Conservation (phyloP, 306 rosid species). For the Lathyrus oleraceus region DNA sequence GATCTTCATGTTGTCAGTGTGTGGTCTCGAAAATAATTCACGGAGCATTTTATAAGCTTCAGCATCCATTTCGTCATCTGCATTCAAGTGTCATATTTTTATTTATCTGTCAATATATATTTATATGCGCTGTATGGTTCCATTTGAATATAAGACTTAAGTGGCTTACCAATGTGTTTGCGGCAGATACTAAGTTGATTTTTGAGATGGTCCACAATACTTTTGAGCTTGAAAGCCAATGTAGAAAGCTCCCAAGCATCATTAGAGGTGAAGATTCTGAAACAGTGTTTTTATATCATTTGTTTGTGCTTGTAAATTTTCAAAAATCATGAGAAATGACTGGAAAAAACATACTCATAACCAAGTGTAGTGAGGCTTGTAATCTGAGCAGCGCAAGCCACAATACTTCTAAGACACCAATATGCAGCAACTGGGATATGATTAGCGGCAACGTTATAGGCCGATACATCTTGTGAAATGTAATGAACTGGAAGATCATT, state of each 20-base stretch:
- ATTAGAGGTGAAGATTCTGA: slow-evolving; percentile 53
- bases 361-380: slow-evolving; percentile 51
- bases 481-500: slow-evolving; percentile 42
- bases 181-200: slow-evolving; percentile 45
- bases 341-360: slow-evolving; percentile 45
- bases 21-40: slow-evolving; percentile 42
- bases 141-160: background rate
- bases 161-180: slow-evolving; percentile 46
- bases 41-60: slow-evolving; percentile 51
- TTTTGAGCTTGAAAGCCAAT: slow-evolving; percentile 61
- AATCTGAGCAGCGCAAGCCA: slow-evolving; percentile 52
- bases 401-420: slow-evolving; percentile 46
- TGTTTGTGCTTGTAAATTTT: background rate
- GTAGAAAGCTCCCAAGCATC: slow-evolving; percentile 74
- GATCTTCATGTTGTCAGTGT: slow-evolving; percentile 61
- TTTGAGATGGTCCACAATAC: slow-evolving; percentile 54
- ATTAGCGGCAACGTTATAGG: slow-evolving; percentile 38
- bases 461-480: slow-evolving; percentile 37
- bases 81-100: slow-evolving; percentile 17
- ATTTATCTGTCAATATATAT: no score
- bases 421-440: slow-evolving; percentile 48
- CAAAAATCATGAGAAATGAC: background rate
- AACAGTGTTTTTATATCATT: background rate
- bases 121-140: background rate
- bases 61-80: slow-evolving; percentile 49